phyloP scores from a whole-genome alignment of 2,329 filamentous ascomycete species.

The Neonectria magnoliae region DNA sequence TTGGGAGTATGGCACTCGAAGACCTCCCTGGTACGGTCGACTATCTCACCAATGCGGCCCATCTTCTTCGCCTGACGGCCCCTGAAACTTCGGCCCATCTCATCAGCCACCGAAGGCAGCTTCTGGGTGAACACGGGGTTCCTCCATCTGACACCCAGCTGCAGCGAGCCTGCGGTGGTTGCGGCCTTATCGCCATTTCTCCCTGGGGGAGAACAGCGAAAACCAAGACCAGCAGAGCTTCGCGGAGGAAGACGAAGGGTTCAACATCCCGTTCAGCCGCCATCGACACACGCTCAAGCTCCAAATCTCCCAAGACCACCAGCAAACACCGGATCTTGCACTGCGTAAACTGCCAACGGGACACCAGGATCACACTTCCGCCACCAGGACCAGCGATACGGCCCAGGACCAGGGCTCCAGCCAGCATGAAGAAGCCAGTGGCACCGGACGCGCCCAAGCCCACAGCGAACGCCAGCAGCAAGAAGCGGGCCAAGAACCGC shows the following conservation, averaged over 20 bases:
- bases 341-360: conserved; percentile 57
- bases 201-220: conserved; percentile 57
- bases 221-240: conserved; percentile 45
- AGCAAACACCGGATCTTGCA: conserved; percentile 52
- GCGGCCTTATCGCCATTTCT: conserved; percentile 68
- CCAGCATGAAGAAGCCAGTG: conserved; percentile 33
- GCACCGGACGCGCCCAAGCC: conserved; percentile 43
- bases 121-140: conserved; percentile 60
- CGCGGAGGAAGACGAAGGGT: conserved; percentile 18
- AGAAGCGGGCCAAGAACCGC: conserved; percentile 71
- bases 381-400: conserved; percentile 47
- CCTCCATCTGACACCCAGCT: conserved; percentile 58
- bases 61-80: conserved; percentile 62
- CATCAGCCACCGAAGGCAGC: conserved; percentile 62
- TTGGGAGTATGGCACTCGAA: conserved; percentile 33
- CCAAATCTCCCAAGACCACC: conserved; percentile 25
- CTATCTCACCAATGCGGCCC: conserved; percentile 68
- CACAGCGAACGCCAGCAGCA: conserved; percentile 67
- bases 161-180: conserved; percentile 66
- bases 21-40: conserved; percentile 45
- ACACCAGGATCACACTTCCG: conserved; percentile 55
- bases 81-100: conserved; percentile 69
- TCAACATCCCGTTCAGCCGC: conserved; percentile 10
- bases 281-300: neutral
- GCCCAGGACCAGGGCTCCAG: conserved; percentile 29